Evolutionary conservation across 768 basidiomycete genomes (phyloP), one percentile per base, ranked within the genome.

Genomic region (Mycena sanguinolenta): DNA sequence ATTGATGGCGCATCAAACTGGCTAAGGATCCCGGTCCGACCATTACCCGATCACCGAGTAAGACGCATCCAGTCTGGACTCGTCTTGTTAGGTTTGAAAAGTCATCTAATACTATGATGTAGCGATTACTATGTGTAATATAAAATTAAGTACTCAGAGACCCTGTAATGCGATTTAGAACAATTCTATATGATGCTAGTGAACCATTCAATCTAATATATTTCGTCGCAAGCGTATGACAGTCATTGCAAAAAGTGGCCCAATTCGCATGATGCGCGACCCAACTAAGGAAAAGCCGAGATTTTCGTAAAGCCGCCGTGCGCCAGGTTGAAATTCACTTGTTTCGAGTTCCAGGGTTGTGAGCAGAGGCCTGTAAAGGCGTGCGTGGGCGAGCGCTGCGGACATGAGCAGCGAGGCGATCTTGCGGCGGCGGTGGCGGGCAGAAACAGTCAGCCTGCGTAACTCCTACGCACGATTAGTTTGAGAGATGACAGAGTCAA

Each of bases 381-480:
- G 49, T 16, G 49, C 49, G 13, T 50, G 49, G 14, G 23, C 12
- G n/a, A 50, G 9, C 49, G 49, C n/a, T 13, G 49, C 49, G 49
- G 25, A 13, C 3, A 78, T 50, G n/a, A 78, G 62, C 16, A 69
- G 65, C 14, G 69, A 62, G 3, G 63, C 75, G 39, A 78, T 67
- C 1, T 71, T 65, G 10, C 70, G 69, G 3, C 75, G 72, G 34
- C 67, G 70, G 60, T 76, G 70, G 28, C 28, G 28, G 21, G 60
- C 32, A 0, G 73, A 74, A 1, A 75, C 75, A 17, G 70, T 73
- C 74, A 78, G 71, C 16, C 75, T 72, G 16, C 75, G 74, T 10
- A 78, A 50, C 28, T 75, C 73, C 39, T 39, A 39, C 13, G 8
- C 39, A 39, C 4, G 39, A 39, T 39, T 39, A 39, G 16, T 17